Conservation (phyloP, 768 basidiomycete species). For the Sistotremastrum niveocremeum region DNA sequence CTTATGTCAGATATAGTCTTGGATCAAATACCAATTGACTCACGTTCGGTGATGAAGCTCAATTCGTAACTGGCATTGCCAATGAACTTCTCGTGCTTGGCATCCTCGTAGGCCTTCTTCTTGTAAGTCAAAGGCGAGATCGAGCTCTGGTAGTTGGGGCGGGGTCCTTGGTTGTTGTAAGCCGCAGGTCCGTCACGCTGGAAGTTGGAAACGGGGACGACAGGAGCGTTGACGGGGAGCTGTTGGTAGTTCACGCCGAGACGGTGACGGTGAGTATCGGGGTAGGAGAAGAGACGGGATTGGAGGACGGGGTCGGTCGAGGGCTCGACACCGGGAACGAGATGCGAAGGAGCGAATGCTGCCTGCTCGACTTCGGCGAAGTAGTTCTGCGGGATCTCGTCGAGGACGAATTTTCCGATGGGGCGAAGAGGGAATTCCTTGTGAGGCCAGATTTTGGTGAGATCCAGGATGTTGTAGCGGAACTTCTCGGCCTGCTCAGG, state of each 20-base stretch:
- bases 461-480: conserved; percentile 81
- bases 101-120: conserved; percentile 24
- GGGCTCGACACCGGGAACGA: conserved; percentile 79
- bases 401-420: conserved; percentile 72
- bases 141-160: conserved; percentile 80
- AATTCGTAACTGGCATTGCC: conserved; percentile 57
- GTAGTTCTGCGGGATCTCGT: conserved; percentile 74
- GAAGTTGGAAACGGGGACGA: conserved; percentile 73
- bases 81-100: conserved; percentile 61
- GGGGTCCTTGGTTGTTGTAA: conserved; percentile 64
- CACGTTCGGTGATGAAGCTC: conserved; percentile 69
- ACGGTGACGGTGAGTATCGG: conserved; percentile 77
- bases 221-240: conserved; percentile 75
- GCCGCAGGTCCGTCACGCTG: conserved; percentile 70
- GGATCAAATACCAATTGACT: conserved; percentile 16
- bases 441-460: conserved; percentile 91
- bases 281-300: conserved; percentile 90
- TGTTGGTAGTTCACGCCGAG: conserved; percentile 74
- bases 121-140: conserved; percentile 60
- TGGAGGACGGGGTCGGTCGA: conserved; percentile 89
- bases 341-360: conserved; percentile 84
- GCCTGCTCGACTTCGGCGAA: conserved; percentile 85
- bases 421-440: conserved; percentile 76
- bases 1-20: not conserved
- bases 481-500: conserved; percentile 80